Base-by-base conservation (phyloP, 345 rosid species). In the Gossypium turneri region DNA sequence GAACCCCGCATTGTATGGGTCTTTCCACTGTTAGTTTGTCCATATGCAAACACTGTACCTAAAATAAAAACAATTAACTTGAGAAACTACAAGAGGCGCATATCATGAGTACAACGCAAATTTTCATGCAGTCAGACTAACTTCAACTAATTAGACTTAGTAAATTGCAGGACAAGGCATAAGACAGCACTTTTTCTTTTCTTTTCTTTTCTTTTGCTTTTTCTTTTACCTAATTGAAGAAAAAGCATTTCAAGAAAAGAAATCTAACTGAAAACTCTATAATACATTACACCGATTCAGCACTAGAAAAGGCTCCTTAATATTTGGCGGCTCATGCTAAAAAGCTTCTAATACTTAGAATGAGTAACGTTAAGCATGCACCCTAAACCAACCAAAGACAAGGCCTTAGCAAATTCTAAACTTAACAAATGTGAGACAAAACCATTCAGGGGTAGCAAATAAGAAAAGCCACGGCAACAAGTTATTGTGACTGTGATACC, bases 21-120 rank as follows among this genome's bases (percentile, higher is more conserved):
- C 88, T 94, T 94, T 15, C 98, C 98, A 55, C 98, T 94, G 50
- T 92, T 92, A 8, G 98, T 94, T 76, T 94, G 98, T 47, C 98
- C 98, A 58, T 94, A 94, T 24, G 97, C 98, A 85, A 94, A 94
- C 51, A 94, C 97, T 12, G 98, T 94, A 20, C 98, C 98, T 94
- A 70, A 55, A 74, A 67, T 2, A 55, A 63, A 13, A 57, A 12
- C 34, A 73, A 12, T 9, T 25, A 70, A 65, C 15, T 24, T 52
- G 68, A 74, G 43, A 72, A 55, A 12, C 22, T 17, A 22, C 43
- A 72, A 24, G 16, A 44, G 53, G 52, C 15, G 20, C 67, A 72
- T 72, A 72, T 22, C 34, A 12, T 57, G 12, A 20, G 15, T 20
- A 20, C 38, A 34, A 70, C 16, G 45, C 17, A 58, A 58, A 22